Evolutionary conservation across 768 basidiomycete species (phyloP).

Genomic region (Tulasnella sp.): DNA sequence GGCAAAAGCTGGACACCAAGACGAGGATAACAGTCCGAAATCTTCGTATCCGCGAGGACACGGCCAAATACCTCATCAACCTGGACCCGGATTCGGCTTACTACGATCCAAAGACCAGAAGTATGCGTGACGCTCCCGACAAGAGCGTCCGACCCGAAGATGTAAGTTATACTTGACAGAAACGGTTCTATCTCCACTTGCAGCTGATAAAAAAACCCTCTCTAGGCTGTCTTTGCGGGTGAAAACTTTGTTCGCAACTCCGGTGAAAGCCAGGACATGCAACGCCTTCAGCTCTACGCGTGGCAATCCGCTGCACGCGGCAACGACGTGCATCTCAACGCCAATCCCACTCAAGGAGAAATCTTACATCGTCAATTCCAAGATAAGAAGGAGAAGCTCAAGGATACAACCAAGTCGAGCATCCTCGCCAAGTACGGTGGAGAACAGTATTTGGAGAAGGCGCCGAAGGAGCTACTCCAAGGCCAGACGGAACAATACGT

Average conservation of each 20-base stretch:
- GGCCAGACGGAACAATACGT: conserved; percentile 98
- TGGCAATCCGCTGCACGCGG: conserved; percentile 94
- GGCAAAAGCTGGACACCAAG: conserved; percentile 97
- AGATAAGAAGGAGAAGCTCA: conserved; percentile 87
- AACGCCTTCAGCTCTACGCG: conserved; percentile 90
- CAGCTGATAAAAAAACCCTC: background rate
- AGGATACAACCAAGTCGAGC: conserved; percentile 82
- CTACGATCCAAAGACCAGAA: conserved; percentile 98
- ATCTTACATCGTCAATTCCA: conserved; percentile 86
- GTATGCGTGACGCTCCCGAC: conserved; percentile 95
- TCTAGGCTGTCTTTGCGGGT: conserved; percentile 82
- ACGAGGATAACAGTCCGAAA: conserved; percentile 98
- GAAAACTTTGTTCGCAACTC: conserved; percentile 92
- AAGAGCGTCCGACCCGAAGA: conserved; percentile 73
- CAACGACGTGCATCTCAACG: conserved; percentile 91
- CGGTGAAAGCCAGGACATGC: conserved; percentile 90
- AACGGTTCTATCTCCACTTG: conserved; percentile 1
- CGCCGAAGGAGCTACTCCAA: conserved; percentile 87
- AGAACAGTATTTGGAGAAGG: conserved; percentile 81
- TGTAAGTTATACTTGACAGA: conserved; percentile 46
- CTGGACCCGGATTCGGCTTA: conserved; percentile 93
- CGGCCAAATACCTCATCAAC: conserved; percentile 97
- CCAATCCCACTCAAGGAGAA: conserved; percentile 95
- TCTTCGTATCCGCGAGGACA: conserved; percentile 97
- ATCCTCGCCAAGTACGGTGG: conserved; percentile 94